Base-by-base conservation (phyloP, 495 filamentous ascomycete species). In the Daldinia vernicosa region DNA sequence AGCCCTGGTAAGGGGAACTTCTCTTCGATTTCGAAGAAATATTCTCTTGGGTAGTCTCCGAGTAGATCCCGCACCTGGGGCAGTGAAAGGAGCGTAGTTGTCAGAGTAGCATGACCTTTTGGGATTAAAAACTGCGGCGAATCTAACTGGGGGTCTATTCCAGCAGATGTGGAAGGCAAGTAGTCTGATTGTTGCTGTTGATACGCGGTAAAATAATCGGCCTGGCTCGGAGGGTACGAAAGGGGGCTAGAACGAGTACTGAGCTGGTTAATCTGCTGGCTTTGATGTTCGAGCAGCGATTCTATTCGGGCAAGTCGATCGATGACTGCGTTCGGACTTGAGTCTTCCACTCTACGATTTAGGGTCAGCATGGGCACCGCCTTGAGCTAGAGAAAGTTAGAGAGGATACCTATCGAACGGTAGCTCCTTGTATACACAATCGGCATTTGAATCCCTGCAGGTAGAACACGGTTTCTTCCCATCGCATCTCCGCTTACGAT, bases 401-500 rank as follows among this genome's bases (percentile, higher is more conserved):
- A 26, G 11, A 12, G 40, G 45, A 45, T 55, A 78, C 76, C 76
- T 73, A 12, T 78, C 76, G 40, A 73, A 77, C 2, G 76, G 76
- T 17, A 77, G 71, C 28, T 78, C 76, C 61, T 78, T 76, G 70
- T 78, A 78, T 28, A 75, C 70, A 51, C 76, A 78, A 59, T 78
- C 76, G 45, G 76, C 76, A 59, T 77, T 78, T 51, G 75, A 76
- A 55, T 78, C 76, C 47, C 60, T 68, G 70, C 76, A 78, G 8
- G 76, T 78, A 28, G 74, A 77, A 53, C 76, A 78, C 6, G 76
- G 76, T 51, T 69, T 75, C 55, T 75, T 75, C 59, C 76, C 76
- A 56, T 78, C 76, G 64, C 76, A 78, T 66, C 75, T 66, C 51
- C 76, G 75, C 69, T 78, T 78, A 32, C 76, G 75, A 62, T 78